Evolutionary conservation across 768 basidiomycete genomes (phyloP).

Genomic region (Russula griseocarnosa): DNA sequence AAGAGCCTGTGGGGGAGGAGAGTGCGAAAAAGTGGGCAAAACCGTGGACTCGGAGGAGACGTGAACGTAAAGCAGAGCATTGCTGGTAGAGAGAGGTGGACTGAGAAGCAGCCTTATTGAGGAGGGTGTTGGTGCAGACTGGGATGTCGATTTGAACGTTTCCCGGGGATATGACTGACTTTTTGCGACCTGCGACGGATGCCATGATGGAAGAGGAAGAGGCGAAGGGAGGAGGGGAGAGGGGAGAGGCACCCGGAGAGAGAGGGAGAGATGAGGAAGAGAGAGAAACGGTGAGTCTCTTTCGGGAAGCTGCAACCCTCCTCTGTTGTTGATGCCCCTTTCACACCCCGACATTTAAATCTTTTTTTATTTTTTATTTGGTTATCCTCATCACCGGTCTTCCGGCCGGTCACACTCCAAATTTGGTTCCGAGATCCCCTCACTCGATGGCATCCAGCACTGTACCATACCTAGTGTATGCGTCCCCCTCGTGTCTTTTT

Average conservation of each 20-base stretch:
- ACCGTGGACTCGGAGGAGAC: slow-evolving; percentile 72
- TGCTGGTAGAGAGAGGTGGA: slow-evolving; percentile 90
- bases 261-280: slow-evolving; percentile 20
- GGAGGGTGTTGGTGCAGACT: slow-evolving; percentile 75
- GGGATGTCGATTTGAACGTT: slow-evolving; percentile 70
- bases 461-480: not conserved
- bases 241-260: slow-evolving; percentile 9
- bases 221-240: slow-evolving; percentile 15
- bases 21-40: slow-evolving; percentile 69
- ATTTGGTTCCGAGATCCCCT: not conserved
- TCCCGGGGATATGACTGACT: slow-evolving; percentile 64
- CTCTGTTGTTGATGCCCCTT: slow-evolving; percentile 19
- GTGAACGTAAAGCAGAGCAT: slow-evolving; percentile 72
- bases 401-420: not conserved
- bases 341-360: slow-evolving; percentile 23
- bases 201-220: slow-evolving; percentile 38
- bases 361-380: not conserved
- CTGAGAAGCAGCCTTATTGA: slow-evolving; percentile 86
- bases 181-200: slow-evolving; percentile 54
- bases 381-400: not conserved
- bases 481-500: too few species aligned
- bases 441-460: not conserved
- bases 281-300: slow-evolving; percentile 22
- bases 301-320: slow-evolving; percentile 16
- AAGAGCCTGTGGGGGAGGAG: slow-evolving; percentile 51